Base-by-base conservation (phyloP, 306 rosid genomes). In the Vigna hirtella region DNA sequence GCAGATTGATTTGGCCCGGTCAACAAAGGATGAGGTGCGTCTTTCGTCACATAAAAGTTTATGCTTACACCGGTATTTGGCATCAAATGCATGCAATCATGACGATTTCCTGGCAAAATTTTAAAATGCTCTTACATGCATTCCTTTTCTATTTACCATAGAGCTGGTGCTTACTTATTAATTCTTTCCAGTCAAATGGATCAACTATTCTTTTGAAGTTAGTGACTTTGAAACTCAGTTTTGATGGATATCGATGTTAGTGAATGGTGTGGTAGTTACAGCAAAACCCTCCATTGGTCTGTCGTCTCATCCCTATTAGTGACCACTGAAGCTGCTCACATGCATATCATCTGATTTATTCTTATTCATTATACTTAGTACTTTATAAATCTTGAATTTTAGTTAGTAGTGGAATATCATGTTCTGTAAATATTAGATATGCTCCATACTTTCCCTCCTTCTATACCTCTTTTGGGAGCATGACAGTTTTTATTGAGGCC, bases 1-100 rank as follows among this genome's bases (percentile, higher is more conserved):
- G 85, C 99, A 91, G 85, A 91, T 86, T 69, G 90, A 91, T 76
- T 87, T 90, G 67, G 73, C 94, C 66, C 88, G 81, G 79, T 51
- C 83, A 73, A 90, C 91, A 66, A 85, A 89, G 88, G 88, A 87
- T 66, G 93, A 90, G 30, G 98, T 96, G 91, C 10, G 96, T 61
- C 66, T 73, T 85, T 72, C 42, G 15, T 58, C 42, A 56, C 61
- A 30, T 63, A 24, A 58, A 70, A 40, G 47, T 63, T 65, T 64
- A 70, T 76, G 16, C 79, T 79, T 76, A 28, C 76, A 64, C 56
- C 12, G 45, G 53, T 79, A n/a, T 55, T 20, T 7, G 61, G 20
- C 32, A 52, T 57, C 55, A 61, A 70, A 62, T 74, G 22, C 32
- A 51, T 42, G 76, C 76, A 70, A 24, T 51, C 12, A 34, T 61